Conservation (phyloP, 495 filamentous ascomycete genomes). For the Penicillium nucicola region DNA sequence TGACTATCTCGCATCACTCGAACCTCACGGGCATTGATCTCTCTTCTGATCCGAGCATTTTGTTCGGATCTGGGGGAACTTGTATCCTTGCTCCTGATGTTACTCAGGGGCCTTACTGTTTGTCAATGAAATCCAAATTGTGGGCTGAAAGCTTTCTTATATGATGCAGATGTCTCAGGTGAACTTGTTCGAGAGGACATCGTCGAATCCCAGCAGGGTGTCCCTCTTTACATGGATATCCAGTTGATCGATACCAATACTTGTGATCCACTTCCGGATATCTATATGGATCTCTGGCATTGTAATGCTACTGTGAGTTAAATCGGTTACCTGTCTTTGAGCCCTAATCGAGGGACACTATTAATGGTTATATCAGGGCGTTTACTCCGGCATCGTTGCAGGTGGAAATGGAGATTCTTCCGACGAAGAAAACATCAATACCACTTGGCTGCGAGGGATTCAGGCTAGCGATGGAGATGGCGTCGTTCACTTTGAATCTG, state of each 20-base stretch:
- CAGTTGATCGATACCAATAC: constrained; percentile 58
- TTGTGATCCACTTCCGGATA: constrained; percentile 50
- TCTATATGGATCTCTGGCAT: constrained; percentile 62
- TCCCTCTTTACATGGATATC: constrained; percentile 56
- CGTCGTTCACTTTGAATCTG: constrained; percentile 46
- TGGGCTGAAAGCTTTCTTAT: background rate
- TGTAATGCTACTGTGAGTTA: constrained; percentile 39
- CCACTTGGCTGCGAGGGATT: constrained; percentile 51
- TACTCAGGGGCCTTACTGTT: constrained; percentile 57
- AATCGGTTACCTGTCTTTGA: background rate
- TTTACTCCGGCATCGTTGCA: constrained; percentile 56
- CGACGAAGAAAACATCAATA: constrained; percentile 34
- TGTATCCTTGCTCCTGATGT: constrained; percentile 55
- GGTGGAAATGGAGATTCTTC: constrained; percentile 47
- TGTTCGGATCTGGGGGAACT: constrained; percentile 53
- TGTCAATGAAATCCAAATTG: background rate
- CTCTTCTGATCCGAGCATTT: constrained; percentile 42
- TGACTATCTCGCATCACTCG: constrained; percentile 41
- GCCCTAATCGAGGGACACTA: no score
- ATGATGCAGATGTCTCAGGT: constrained; percentile 34
- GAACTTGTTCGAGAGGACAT: constrained; percentile 56
- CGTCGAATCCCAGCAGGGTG: constrained; percentile 52
- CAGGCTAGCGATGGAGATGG: constrained; percentile 48
- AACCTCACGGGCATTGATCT: constrained; percentile 45
- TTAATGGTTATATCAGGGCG: constrained; percentile 29